Base-by-base conservation (phyloP, 176 grass and related monocot species). In the Musa schizocarpa region DNA sequence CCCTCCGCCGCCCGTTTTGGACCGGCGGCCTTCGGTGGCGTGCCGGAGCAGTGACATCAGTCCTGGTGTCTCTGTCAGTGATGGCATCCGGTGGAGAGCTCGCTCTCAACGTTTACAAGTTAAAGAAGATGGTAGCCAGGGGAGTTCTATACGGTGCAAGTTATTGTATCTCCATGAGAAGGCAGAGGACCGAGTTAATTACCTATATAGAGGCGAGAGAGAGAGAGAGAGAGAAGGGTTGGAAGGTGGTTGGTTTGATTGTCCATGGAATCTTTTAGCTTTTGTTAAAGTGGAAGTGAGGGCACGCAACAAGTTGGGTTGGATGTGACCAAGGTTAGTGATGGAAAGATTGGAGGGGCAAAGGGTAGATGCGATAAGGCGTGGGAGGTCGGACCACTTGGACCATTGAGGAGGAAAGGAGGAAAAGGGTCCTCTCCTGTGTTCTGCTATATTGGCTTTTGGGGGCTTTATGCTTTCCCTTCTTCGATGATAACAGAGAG, bases 281-380 rank as follows among this genome's bases (percentile, higher is more conserved):
- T 65, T 65, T 22, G 22, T 65, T 65, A 65, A 25, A 65, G 63
- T 65, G 19, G 63, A 24, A 65, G 19, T 26, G 63, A 24, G 63
- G 22, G 63, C n/a, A 65, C 34, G 4, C 11, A 20, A 11, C 63
- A 65, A 65, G 19, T 65, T 65, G 63, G 63, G 8, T 26, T 65
- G 19, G 63, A 65, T 65, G 63, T 65, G 63, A 65, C 63, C 63
- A 65, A 65, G 63, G 63, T 65, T 65, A 65, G 63, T 65, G 63
- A 65, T 65, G 19, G 63, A 65, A 24, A 65, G 63, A 65, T 65
- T 65, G 63, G 20, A 6, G 63, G 63, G 20, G 19, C 11, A n/a
- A 24, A 21, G 63, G 63, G 22, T 23, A n/a, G 19, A 65, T 14
- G 20, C 17, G 22, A 23, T 11, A 65, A 24, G 9, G 63, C 27